These are phyloP conservation scores for Ganoderma lucidum DNA, from an alignment of 1,284 basidiomycete species.

Conservation along the genomic window DNA sequence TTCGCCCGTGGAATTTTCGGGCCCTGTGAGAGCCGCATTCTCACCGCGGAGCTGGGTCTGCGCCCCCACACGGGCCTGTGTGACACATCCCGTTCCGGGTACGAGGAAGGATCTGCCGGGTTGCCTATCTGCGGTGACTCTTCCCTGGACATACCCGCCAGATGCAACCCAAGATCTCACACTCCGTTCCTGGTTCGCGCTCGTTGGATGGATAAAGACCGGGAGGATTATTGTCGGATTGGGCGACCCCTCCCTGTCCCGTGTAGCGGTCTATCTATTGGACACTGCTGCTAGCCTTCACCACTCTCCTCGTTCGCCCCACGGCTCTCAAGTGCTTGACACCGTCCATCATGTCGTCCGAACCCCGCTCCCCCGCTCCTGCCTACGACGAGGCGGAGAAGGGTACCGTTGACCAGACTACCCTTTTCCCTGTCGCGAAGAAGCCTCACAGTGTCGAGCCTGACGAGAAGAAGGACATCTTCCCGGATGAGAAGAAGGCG, in stretches of 20 bases:
- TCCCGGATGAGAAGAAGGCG: slow-evolving; percentile 47
- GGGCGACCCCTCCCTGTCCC: slow-evolving; percentile 31
- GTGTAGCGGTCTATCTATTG: slow-evolving; percentile 30
- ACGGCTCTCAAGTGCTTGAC: slow-evolving; percentile 20
- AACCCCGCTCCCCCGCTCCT: slow-evolving; percentile 43
- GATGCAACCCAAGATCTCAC: slow-evolving; percentile 30
- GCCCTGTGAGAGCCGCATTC: slow-evolving; percentile 30
- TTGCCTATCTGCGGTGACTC: slow-evolving; percentile 27
- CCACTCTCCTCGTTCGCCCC: slow-evolving; percentile 15
- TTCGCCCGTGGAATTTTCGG: slow-evolving; percentile 31
- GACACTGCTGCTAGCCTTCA: slow-evolving; percentile 25
- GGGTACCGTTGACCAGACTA: slow-evolving; percentile 53
- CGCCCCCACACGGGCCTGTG: slow-evolving; percentile 25
- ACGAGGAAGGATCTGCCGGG: slow-evolving; percentile 30
- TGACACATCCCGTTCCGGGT: slow-evolving; percentile 30
- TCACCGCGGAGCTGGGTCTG: slow-evolving; percentile 28
- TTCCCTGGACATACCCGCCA: slow-evolving; percentile 26
- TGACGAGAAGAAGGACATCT: slow-evolving; percentile 45
- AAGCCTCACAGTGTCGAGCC: slow-evolving; percentile 33
- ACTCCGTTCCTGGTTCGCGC: slow-evolving; percentile 34
- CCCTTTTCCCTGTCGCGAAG: slow-evolving; percentile 47
- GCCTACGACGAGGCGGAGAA: slow-evolving; percentile 64
- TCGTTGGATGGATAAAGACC: slow-evolving; percentile 32
- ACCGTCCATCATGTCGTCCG: slow-evolving; percentile 36
- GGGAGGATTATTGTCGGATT: slow-evolving; percentile 31